A percentile compares a stretch with the other conserved stretches of the same genome.
Evolutionary conservation across 441 rosid genomes (phyloP).

Genomic region (Erodium trifolium): DNA sequence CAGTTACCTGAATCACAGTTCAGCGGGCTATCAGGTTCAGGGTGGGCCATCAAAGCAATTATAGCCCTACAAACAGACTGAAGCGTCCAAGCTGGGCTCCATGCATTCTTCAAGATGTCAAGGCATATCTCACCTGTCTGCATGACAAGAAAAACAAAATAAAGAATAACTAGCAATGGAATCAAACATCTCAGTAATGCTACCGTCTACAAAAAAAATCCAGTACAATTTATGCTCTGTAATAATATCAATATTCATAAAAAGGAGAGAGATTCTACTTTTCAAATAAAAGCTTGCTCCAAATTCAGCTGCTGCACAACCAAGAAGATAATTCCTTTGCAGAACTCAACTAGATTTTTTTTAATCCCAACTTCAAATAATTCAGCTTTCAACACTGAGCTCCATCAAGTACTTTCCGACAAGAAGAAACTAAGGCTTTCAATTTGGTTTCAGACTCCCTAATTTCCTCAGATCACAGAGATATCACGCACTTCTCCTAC

Average conservation of each 20-base stretch:
- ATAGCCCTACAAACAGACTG: constrained; percentile 91
- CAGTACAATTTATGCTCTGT: not conserved
- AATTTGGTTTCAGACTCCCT: not conserved
- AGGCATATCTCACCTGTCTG: constrained; percentile 96
- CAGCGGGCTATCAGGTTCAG: constrained; percentile 93
- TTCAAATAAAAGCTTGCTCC: too few species aligned
- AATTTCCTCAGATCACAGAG: not conserved
- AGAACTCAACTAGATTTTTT: too few species aligned
- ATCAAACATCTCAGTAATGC: constrained; percentile 7
- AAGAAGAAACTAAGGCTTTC: not conserved
- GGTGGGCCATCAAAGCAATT: constrained; percentile 98
- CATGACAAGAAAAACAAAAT: constrained; percentile 13
- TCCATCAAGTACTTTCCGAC: too few species aligned
- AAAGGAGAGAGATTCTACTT: too few species aligned
- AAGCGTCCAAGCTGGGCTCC: constrained; percentile 98
- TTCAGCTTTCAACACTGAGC: not conserved
- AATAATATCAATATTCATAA: not conserved
- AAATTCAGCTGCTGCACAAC: too few species aligned
- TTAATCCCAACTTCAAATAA: not conserved
- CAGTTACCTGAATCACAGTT: constrained; percentile 89
- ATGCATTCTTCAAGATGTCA: constrained; percentile 95
- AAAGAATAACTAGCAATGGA: not conserved
- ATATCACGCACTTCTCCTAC: not conserved
- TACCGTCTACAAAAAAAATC: not conserved
- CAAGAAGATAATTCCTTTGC: too few species aligned